Conservation (phyloP, 129 eudicot genomes). For the Flaveria linearis region DNA sequence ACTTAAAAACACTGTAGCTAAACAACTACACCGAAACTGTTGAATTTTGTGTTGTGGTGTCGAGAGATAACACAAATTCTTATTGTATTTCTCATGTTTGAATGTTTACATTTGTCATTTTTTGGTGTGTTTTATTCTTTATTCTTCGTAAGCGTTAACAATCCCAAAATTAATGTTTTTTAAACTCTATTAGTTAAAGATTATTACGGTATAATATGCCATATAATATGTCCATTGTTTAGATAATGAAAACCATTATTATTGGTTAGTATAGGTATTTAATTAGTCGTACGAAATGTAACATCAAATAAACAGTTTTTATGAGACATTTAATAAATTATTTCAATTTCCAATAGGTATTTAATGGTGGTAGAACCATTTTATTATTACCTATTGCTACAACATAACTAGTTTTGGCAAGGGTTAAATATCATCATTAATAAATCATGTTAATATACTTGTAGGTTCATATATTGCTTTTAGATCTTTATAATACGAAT, state of each 20-base stretch:
- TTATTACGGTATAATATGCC: neutral
- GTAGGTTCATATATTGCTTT: too few species aligned
- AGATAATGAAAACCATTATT: neutral
- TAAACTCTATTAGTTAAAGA: neutral
- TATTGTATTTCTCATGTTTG: too few species aligned
- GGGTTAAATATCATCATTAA: too few species aligned
- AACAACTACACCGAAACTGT: too few species aligned
- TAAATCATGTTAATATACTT: too few species aligned
- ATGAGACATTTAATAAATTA: neutral
- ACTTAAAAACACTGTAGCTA: too few species aligned
- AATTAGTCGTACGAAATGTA: conserved; percentile 12
- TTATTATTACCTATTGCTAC: neutral
- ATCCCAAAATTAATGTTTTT: neutral
- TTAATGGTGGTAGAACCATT: neutral
- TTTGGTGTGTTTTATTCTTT: neutral
- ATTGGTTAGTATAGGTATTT: conserved; percentile 4
- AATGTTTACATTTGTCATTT: too few species aligned
- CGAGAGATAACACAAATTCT: too few species aligned
- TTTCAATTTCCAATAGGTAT: neutral
- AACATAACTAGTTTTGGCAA: neutral
- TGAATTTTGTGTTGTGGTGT: too few species aligned
- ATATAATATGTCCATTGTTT: neutral
- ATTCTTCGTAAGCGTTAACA: neutral
- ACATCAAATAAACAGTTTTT: conserved; percentile 15
- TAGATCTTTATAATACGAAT: too few species aligned